phyloP scores from a whole-genome alignment of 768 basidiomycete genomes.

The Erythrobasidium yunnanense region DNA sequence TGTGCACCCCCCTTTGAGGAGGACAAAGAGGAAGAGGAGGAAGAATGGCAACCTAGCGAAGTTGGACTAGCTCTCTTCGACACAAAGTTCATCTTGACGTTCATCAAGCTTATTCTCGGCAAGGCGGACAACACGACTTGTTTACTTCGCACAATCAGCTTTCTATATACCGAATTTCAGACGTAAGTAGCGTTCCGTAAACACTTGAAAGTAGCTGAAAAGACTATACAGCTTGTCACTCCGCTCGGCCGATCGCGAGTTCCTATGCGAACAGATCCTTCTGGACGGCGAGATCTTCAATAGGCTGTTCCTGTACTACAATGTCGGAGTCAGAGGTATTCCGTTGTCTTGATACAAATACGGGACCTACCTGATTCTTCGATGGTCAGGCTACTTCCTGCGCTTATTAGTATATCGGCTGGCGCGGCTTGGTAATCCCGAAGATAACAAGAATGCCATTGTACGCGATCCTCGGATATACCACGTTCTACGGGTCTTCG shows the following conservation, averaged over 20 bases:
- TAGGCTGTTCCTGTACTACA: slow-evolving; percentile 44
- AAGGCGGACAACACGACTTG: slow-evolving; percentile 45
- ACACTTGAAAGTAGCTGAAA: no score
- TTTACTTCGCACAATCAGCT: slow-evolving; percentile 44
- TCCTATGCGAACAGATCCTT: slow-evolving; percentile 42
- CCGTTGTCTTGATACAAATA: not conserved
- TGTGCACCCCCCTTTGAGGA: slow-evolving; percentile 30
- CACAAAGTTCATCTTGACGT: slow-evolving; percentile 42
- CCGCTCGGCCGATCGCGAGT: slow-evolving; percentile 39
- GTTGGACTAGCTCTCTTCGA: slow-evolving; percentile 40
- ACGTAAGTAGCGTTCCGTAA: slow-evolving; percentile 35
- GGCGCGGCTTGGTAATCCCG: slow-evolving; percentile 40
- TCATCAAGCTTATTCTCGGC: slow-evolving; percentile 42
- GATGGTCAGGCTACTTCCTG: slow-evolving; percentile 41
- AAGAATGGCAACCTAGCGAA: slow-evolving; percentile 28
- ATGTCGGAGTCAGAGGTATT: slow-evolving; percentile 33
- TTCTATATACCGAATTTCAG: slow-evolving; percentile 46
- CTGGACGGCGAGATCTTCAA: slow-evolving; percentile 43
- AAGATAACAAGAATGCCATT: slow-evolving; percentile 33
- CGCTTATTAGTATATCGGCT: slow-evolving; percentile 45
- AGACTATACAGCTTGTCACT: slow-evolving; percentile 31
- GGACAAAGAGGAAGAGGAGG: slow-evolving; percentile 23
- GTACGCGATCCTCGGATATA: slow-evolving; percentile 35
- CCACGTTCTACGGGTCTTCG: slow-evolving; percentile 41
- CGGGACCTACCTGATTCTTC: slow-evolving; percentile 34